phyloP scores from a whole-genome alignment of 2,329 filamentous ascomycete species.

The Pseudogymnoascus sp. region DNA sequence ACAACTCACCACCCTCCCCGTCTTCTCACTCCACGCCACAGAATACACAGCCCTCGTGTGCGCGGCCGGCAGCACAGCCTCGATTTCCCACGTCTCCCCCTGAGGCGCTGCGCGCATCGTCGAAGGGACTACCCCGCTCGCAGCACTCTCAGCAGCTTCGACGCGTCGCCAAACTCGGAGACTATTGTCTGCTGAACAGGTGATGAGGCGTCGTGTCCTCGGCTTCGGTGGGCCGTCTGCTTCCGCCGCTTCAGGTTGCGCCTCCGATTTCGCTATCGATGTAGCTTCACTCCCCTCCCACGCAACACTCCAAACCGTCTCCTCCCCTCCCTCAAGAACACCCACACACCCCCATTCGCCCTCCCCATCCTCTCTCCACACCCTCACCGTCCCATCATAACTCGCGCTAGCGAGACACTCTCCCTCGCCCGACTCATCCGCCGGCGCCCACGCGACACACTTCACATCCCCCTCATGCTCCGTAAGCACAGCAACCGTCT shows the following conservation, averaged over 20 bases:
- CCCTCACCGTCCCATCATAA: constrained; percentile 77
- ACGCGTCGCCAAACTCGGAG: constrained; percentile 69
- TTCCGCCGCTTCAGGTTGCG: too few relatives aligned
- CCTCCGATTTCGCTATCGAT: too few relatives aligned
- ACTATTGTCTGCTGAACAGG: constrained; percentile 77
- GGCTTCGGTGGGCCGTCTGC: constrained; percentile 39
- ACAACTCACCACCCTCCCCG: constrained; percentile 75
- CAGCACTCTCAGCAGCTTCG: constrained; percentile 24
- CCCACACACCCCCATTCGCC: constrained; percentile 87
- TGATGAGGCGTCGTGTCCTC: constrained; percentile 54
- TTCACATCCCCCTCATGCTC: constrained; percentile 97
- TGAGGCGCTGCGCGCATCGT: constrained; percentile 69
- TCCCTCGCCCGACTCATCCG: constrained; percentile 64
- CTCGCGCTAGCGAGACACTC: constrained; percentile 53
- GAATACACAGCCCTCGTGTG: constrained; percentile 82
- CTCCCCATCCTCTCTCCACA: constrained; percentile 68
- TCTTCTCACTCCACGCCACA: constrained; percentile 70
- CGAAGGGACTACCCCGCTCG: constrained; percentile 63
- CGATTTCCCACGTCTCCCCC: constrained; percentile 78
- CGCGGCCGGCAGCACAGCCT: constrained; percentile 62
- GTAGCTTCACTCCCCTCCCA: too few relatives aligned
- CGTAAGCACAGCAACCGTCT: constrained; percentile 89
- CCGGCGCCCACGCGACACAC: constrained; percentile 83
- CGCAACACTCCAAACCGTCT: constrained; percentile 86
- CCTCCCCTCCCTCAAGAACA: constrained; percentile 69